Base-by-base conservation (phyloP, 176 grass and related monocot genomes). In the Oryza meridionalis region DNA sequence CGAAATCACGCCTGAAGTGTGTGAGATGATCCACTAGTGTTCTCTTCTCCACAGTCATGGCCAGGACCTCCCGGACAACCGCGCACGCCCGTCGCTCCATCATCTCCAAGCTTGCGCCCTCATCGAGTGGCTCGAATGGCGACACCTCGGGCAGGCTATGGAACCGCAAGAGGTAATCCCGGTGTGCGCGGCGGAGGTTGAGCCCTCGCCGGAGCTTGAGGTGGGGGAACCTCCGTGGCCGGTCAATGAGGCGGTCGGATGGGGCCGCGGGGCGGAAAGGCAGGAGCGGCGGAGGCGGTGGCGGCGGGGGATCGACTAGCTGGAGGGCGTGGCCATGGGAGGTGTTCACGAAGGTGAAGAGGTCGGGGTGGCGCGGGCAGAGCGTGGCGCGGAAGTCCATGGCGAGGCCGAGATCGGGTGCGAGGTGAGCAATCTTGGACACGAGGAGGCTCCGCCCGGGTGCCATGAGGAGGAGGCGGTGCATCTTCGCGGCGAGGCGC, bases 1-100 rank as follows among this genome's bases (percentile, higher is more conserved):
- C 86, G 51, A 96, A 93, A 44, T 93, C 94, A 83, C 79, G 87
- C 77, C 94, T 77, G 64, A 96, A 87, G 71, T 93, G 38, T 40
- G 88, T 89, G 51, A 96, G 84, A 72, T 93, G 81, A 73, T 96
- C 94, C 5, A 96, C 79, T 7, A 96, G 75, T n/a, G 91, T 93
- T 64, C 91, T 82, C 73, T 93, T 96, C 86, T 96, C 94, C 43
- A 91, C 84, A 0, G 86, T 91, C 88, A 96, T 96, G 26, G 78
- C 91, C 84, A 96, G 73, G 49, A 93, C 76, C 77, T 96, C 91
- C 53, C 91, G 46, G 19, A 93, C 91, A 55, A 93, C 90, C 8
- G 88, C 86, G 65, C 91, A 96, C 24, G 94, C 83, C 77, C 88
- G 77, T 38, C 88, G 88, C 89, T 96, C 94, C 33, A 77, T 62